Evolutionary conservation across 2,329 filamentous ascomycete species (phyloP).

Genomic region (Coniochaeta hoffmannii): DNA sequence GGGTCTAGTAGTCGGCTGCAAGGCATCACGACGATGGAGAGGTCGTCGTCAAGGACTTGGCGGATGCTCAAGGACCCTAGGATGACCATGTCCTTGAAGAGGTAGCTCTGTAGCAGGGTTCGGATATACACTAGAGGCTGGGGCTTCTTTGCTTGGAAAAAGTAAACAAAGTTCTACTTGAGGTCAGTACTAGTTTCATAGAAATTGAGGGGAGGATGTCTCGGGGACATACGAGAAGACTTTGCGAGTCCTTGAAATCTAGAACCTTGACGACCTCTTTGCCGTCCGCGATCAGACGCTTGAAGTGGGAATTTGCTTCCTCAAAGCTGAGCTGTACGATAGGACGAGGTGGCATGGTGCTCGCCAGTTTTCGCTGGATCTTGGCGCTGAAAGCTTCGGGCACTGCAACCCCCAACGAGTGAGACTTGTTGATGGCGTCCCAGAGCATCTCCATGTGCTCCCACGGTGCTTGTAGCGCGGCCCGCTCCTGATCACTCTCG

Average conservation of each 20-base stretch:
- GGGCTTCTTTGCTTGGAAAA: slow-evolving; percentile 71
- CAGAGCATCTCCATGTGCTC: slow-evolving; percentile 42
- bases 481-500: slow-evolving; percentile 34
- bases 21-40: slow-evolving; percentile 71
- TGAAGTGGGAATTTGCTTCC: slow-evolving; percentile 63
- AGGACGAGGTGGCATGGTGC: slow-evolving; percentile 85
- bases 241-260: slow-evolving; percentile 60
- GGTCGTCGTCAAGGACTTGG: slow-evolving; percentile 71
- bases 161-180: slow-evolving; percentile 60
- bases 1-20: slow-evolving; percentile 63
- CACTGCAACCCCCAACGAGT: slow-evolving; percentile 55
- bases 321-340: slow-evolving; percentile 72
- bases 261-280: slow-evolving; percentile 61
- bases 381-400: slow-evolving; percentile 82
- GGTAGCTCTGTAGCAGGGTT: slow-evolving; percentile 66
- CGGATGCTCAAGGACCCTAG: slow-evolving; percentile 62
- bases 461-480: slow-evolving; percentile 44
- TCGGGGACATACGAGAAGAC: slow-evolving; percentile 51
- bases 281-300: slow-evolving; percentile 64
- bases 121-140: slow-evolving; percentile 80
- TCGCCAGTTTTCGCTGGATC: slow-evolving; percentile 84
- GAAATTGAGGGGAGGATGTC: neutral
- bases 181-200: neutral
- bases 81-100: slow-evolving; percentile 66
- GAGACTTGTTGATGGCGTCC: slow-evolving; percentile 49